Evolutionary conservation across 257 asterid genomes (phyloP).

Genomic region (Datura wrightii): DNA sequence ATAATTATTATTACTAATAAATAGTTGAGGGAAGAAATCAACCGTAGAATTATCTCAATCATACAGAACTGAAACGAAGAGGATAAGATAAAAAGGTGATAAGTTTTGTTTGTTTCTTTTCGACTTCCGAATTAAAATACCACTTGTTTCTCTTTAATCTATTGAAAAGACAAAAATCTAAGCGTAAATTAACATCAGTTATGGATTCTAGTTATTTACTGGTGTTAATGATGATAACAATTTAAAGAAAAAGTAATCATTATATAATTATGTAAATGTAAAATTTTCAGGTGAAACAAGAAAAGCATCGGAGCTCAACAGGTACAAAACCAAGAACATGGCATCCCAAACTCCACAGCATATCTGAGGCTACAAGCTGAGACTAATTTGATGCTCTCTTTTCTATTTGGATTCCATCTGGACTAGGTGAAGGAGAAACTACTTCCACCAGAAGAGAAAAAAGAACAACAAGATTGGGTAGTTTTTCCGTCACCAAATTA

Average conservation of each 20-base stretch:
- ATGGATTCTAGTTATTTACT: no score
- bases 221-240: no score
- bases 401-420: constrained; percentile 13
- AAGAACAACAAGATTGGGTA: not conserved
- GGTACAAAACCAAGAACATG: constrained; percentile 57
- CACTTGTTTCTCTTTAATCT: not conserved
- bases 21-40: no score
- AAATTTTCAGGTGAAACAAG: constrained; percentile 60
- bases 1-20: no score
- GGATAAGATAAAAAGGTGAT: not conserved
- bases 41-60: not conserved
- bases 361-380: constrained; percentile 72
- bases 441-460: not conserved
- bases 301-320: constrained; percentile 49
- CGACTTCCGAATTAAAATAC: not conserved
- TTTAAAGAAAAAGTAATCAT: not conserved
- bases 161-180: not conserved
- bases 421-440: not conserved
- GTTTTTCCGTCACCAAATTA: not conserved
- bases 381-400: not conserved
- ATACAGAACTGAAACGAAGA: not conserved
- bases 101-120: not conserved
- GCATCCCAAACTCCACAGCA: constrained; percentile 74
- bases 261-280: not conserved
- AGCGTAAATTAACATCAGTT: not conserved